Evolutionary conservation across 1,284 basidiomycete genomes (phyloP), one percentile per base, ranked within the genome.

Genomic region (Cryptococcus sp.): DNA sequence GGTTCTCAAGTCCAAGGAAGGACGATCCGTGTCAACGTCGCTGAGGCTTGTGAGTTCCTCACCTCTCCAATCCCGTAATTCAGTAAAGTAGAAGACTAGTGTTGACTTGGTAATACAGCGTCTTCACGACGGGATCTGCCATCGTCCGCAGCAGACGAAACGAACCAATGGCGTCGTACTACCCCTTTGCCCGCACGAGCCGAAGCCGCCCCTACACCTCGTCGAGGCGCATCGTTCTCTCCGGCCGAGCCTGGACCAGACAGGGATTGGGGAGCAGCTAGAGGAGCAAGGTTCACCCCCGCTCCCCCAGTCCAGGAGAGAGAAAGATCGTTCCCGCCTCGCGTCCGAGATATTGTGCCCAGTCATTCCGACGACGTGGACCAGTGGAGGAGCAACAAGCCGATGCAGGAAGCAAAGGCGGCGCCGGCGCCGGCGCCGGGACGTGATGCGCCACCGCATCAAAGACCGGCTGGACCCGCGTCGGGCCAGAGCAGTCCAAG

Each of bases 11-110:
- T 99, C 52, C 86, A 85, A 38, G 90, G 89, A 47, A 85, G 96
- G 62, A 86, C 84, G 23, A 84, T 99, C 63, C 86, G 95, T 57
- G 87, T 98, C 60, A 92, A 89, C 77, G 94, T 99, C 46, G 96
- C 96, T 19, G 96, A 99, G 74, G 89, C 95, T 63, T 90, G 92
- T 91, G 77, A 83, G 88, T 85, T 55, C 19, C 57, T 59, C 25
- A 1, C 17, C 42, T 0, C 10, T 10, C 23, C 27, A 19, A 45
- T 45, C 2, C 30, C 13, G 8, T 35, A 13, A 25, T 6, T 6
- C 25, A 25, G 25, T 25, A 25, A 25, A 25, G 25, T 6, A 25
- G 25, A 25, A 35, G 30, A 35, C 5, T 13, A 10, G 30, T 35
- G 30, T 35, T 35, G 30, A 35, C 30, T 10, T 5, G 2, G 7